Base-by-base conservation (phyloP, 768 basidiomycete genomes). In the Lepiota subincarnata region DNA sequence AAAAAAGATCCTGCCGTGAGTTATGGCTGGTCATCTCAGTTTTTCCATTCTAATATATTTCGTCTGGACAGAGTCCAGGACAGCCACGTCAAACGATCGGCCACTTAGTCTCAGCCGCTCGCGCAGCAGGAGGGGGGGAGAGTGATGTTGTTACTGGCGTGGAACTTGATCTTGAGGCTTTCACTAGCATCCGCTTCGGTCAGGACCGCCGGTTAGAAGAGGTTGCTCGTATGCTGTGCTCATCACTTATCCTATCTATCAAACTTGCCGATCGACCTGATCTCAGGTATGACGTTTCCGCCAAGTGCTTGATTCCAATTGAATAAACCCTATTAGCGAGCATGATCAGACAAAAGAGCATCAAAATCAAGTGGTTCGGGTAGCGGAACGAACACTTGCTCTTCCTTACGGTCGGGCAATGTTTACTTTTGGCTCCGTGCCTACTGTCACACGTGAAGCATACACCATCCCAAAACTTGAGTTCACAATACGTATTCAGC, bases 171-270 rank as follows among this genome's bases (percentile, higher is more conserved):
- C 67, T 84, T 35, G 80, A 86, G 43, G 84, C 87, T 45, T 87
- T 89, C 69, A 82, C 89, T 0, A 83, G 83, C 48, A 87, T 94
- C 45, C 83, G 96, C 3, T 98, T 98, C 62, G 89, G 89, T 6
- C 84, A 90, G 57, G 97, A 99, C 69, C 80, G 88, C 16, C 79
- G 96, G 35, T 66, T 99, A 28, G 89, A 94, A 41, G 97, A 99
- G 65, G 93, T 96, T 3, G 86, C 87, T 11, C 80, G 92, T 1
- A 89, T 98, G 81, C 68, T 99, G 14, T 91, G 89, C 58, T 96
- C 92, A 0, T 89, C 89, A 1, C 72, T 71, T 1, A 68, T 89
- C 14, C 78, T 87, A 0, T 78, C 82, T 1, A 78, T 96, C 42
- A 80, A 75, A 73, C 65, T 76, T 72, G 52, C 74, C 37, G 86